Base-by-base conservation (phyloP, 2,329 filamentous ascomycete species). In the Periconia macrospinosa region DNA sequence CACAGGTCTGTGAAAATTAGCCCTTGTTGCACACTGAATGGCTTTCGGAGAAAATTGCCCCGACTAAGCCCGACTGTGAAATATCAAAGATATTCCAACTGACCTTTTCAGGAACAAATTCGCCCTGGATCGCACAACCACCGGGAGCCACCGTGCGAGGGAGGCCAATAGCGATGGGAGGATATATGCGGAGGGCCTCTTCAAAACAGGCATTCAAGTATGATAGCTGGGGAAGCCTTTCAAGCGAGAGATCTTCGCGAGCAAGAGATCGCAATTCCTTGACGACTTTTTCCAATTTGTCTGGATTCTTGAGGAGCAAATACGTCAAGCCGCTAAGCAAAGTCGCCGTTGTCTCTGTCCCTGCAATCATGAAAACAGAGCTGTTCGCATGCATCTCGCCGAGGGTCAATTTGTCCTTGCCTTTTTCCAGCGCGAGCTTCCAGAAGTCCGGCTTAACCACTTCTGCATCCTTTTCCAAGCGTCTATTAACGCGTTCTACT, bases 281-380 rank as follows among this genome's bases (percentile, higher is more conserved):
- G n/a, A 53, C 55, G 0, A 75, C 48, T 20, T 65, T 65, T 14
- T 58, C 46, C 61, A 73, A 59, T 8, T 51, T 58, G 1, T 55
- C 56, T 1, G 67, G 58, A 18, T 74, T 67, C 23, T 55, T 63
- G 7, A 76, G 55, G 0, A 78, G 62, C 14, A 67, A 50, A 50
- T 63, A 79, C 0, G 71, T 75, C 9, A 73, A 46, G 5, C 75
- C 77, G 8, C 67, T 70, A 1, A 79, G 60, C 8, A 75, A 47
- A 0, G 72, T 77, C 0, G 78, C 77, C 0, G 76, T 76, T 0
- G 78, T 79, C 50, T 81, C 78, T 18, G 73, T 75, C 1, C 77
- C 78, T 1, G 76, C 78, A 7, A 75, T 49, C 58, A 79, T 77
- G 35, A 79, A 67, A 0, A 75, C 27, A 2, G 58, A 55, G 0